Base-by-base conservation (phyloP, 352 stramenopile genomes). In the Phytophthora pinifolia region DNA sequence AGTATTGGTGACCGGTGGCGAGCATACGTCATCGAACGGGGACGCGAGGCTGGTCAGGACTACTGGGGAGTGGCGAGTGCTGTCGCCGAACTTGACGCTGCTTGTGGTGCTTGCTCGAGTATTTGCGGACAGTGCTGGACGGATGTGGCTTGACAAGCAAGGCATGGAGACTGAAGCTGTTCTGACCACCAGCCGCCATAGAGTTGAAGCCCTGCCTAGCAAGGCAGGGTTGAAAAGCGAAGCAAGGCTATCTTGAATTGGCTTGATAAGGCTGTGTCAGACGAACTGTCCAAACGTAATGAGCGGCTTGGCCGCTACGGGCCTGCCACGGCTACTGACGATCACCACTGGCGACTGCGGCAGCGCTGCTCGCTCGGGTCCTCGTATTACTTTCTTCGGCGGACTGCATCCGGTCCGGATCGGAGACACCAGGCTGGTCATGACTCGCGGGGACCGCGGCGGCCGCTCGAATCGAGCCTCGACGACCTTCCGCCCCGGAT, bases 391-490 rank as follows among this genome's bases (percentile, higher is more conserved):
- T 59, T 25, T 29, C 20, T 62, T 66, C 13, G 48, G 57, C 34
- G 57, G 57, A 54, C 62, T 67, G 46, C 62, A 70, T 9, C 46
- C 62, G 6, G 46, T 70, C 49, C 43, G 44, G 20, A 67, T 67
- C 2, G 63, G 62, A 15, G 63, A 71, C 2, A 61, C 29, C 15
- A 71, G 36, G 25, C 63, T 71, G 13, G 58, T 71, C 63, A 65
- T 60, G 29, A 71, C 48, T 49, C 35, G 31, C 9, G 63, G 63
- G 9, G 63, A 71, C 10, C 34, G 52, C 17, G 62, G 58, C 4
- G 43, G 51, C 43, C 52, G 37, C 45, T 62, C 22, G 22, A 27
- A 27, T 27, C 22, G 22, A 27, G 22, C 22, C 22, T 27, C 50
- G 12, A 62, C 42, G 18, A 54, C 38, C 10, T 6, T 35, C 51